Percentiles rank a stretch among this genome's conserved stretches.
Evolutionary conservation across 345 rosid species (phyloP).

Genomic region (Acer campestre): DNA sequence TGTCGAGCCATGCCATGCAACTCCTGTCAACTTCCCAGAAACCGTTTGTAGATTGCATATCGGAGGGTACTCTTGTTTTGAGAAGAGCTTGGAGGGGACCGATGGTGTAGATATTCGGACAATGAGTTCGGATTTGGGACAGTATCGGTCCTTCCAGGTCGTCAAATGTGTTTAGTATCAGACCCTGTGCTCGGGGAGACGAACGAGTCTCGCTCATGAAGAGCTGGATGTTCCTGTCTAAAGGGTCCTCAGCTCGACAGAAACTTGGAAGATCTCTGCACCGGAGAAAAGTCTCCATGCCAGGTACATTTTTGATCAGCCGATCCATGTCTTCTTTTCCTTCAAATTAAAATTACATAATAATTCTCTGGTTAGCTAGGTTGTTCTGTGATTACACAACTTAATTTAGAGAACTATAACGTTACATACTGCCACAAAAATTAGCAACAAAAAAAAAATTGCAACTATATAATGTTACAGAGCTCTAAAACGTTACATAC

Average conservation of each 20-base stretch:
- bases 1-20: slow-evolving; percentile 50
- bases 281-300: slow-evolving; percentile 48
- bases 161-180: slow-evolving; percentile 69
- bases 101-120: slow-evolving; percentile 46
- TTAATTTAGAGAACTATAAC: too few species aligned
- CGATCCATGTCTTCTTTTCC: slow-evolving; percentile 54
- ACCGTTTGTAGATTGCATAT: slow-evolving; percentile 21
- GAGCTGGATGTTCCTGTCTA: slow-evolving; percentile 16
- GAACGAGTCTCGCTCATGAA: slow-evolving; percentile 28
- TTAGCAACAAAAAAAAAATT: too few species aligned
- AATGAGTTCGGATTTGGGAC: slow-evolving; percentile 39
- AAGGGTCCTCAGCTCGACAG: slow-evolving; percentile 34
- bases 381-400: too few species aligned
- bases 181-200: slow-evolving; percentile 37
- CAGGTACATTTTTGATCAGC: slow-evolving; percentile 34
- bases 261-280: slow-evolving; percentile 56
- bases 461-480: too few species aligned
- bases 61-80: slow-evolving; percentile 24
- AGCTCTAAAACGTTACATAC: too few species aligned
- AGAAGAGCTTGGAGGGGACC: slow-evolving; percentile 58
- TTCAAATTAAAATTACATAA: slow-evolving; percentile 5
- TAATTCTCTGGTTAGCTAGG: too few species aligned
- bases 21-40: slow-evolving; percentile 40
- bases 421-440: too few species aligned
- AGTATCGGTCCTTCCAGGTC: slow-evolving; percentile 60